Conservation (phyloP, 108 stramenopile genomes). For the Mayamaea pseudoterrestris region DNA sequence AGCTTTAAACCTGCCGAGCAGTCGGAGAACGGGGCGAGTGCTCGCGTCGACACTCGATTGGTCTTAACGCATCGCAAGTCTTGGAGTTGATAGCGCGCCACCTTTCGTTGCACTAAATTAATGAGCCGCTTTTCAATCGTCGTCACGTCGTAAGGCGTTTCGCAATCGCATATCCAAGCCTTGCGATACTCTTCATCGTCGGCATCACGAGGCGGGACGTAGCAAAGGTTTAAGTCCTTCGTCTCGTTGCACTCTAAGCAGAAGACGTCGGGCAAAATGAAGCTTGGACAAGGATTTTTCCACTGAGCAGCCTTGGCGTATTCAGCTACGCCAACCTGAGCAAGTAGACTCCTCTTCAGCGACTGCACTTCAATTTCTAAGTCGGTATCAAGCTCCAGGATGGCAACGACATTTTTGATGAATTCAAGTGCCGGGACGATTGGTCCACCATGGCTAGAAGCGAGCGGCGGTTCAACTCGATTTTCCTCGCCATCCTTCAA, state of each 20-base stretch:
- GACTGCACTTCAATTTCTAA: conserved; percentile 66
- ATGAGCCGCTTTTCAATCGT: conserved; percentile 79
- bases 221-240: conserved; percentile 88
- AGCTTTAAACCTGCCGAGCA: conserved; percentile 54
- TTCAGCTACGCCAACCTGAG: conserved; percentile 90
- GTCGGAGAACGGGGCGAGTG: conserved; percentile 43
- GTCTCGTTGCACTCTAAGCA: conserved; percentile 89
- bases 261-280: conserved; percentile 88
- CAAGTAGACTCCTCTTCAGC: conserved; percentile 77
- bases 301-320: conserved; percentile 79
- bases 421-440: conserved; percentile 85
- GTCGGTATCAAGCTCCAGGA: conserved; percentile 82
- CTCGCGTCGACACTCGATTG: conserved; percentile 39
- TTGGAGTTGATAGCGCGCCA: conserved; percentile 84
- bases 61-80: conserved; percentile 87
- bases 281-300: conserved; percentile 77
- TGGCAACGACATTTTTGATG: conserved; percentile 76
- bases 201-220: conserved; percentile 36
- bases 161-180: conserved; percentile 88
- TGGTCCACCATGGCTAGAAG: conserved; percentile 45
- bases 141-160: conserved; percentile 59
- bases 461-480: conserved; percentile 32
- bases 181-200: conserved; percentile 33
- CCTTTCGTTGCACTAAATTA: conserved; percentile 50
- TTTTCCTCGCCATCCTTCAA: conserved; percentile 43